Evolutionary conservation across 768 basidiomycete species (phyloP).

Genomic region (Lentinula guzmanii): DNA sequence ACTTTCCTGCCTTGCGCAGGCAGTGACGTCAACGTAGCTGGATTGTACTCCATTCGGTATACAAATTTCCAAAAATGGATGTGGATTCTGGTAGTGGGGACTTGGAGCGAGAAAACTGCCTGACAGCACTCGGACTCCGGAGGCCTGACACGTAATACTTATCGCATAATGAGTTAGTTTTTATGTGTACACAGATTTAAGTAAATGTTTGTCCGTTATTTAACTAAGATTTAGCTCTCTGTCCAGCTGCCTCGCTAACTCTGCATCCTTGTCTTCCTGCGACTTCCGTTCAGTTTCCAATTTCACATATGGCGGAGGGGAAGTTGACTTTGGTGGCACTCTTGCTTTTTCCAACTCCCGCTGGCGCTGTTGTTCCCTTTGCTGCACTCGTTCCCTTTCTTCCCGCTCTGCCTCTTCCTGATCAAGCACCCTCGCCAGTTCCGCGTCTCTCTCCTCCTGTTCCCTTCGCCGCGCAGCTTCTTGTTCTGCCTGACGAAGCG

Average conservation of each 20-base stretch:
- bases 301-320: neutral
- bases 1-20: neutral
- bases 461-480: conserved; percentile 17
- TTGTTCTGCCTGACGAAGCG: conserved; percentile 29
- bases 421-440: conserved; percentile 9
- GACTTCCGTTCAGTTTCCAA: conserved; percentile 1
- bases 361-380: neutral
- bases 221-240: conserved; percentile 28
- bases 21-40: neutral
- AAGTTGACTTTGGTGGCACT: neutral
- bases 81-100: neutral
- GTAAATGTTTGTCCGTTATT: neutral
- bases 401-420: neutral
- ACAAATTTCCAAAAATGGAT: neutral
- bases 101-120: neutral
- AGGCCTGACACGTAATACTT: no score
- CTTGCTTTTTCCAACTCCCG: neutral
- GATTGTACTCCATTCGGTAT: neutral
- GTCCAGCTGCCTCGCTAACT: conserved; percentile 49
- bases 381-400: neutral
- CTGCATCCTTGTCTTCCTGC: conserved; percentile 32
- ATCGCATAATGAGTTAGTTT: no score
- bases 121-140: no score
- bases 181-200: no score
- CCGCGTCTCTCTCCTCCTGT: conserved; percentile 12